Evolutionary conservation across 2,329 filamentous ascomycete genomes (phyloP).

Genomic region (Lecanicillium sp.): DNA sequence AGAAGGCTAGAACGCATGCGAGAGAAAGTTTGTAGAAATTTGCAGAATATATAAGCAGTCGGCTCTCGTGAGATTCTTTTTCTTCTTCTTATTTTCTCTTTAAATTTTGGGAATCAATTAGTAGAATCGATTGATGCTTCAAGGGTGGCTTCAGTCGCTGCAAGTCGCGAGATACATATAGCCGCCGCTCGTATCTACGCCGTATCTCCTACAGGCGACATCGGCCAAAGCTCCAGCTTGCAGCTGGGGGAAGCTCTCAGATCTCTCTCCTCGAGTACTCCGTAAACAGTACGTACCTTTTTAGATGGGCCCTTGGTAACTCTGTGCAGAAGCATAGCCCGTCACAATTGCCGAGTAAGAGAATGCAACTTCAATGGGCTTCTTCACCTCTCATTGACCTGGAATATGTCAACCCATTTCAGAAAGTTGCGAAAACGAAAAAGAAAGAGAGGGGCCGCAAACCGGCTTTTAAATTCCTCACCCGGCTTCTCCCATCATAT

Average conservation of each 20-base stretch:
- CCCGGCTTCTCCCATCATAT: background rate
- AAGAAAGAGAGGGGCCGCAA: background rate
- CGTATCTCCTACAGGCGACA: conserved; percentile 13
- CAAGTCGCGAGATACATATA: background rate
- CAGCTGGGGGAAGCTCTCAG: background rate
- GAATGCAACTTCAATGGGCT: background rate
- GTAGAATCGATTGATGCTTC: background rate
- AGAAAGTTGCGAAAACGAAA: conserved; percentile 6
- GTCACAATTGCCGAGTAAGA: too few relatives aligned
- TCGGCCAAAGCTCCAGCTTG: background rate
- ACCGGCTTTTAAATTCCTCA: background rate
- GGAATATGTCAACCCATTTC: too few relatives aligned
- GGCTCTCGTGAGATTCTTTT: background rate
- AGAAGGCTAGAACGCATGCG: background rate
- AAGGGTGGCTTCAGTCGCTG: background rate
- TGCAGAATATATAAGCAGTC: background rate
- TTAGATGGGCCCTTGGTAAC: too few relatives aligned
- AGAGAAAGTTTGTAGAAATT: background rate
- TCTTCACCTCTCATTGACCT: too few relatives aligned
- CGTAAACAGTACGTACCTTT: background rate
- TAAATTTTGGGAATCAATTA: too few relatives aligned
- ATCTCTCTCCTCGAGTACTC: background rate
- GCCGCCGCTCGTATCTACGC: conserved; percentile 6
- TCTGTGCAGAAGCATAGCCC: too few relatives aligned
- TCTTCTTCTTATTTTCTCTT: background rate